Base-by-base conservation (phyloP, 1,284 basidiomycete species). In the Fistulinella staudtii region DNA sequence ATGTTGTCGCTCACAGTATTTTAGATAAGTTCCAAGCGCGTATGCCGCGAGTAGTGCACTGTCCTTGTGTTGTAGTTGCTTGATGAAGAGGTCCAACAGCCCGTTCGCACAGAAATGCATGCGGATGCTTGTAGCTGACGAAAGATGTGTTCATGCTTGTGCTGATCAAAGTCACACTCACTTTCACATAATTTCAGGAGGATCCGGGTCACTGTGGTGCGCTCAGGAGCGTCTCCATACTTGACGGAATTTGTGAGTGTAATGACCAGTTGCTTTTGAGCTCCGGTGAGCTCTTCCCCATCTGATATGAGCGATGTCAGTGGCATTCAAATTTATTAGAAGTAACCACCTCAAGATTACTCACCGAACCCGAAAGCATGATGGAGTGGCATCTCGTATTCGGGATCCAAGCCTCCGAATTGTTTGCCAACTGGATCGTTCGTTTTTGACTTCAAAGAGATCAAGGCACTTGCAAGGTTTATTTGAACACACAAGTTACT, bases 311-410 rank as follows among this genome's bases (percentile, higher is more conserved):
- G 11, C 24, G 11, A 25, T 25, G 24, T 25, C 24, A 25, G 11
- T 25, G 7, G 24, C 24, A 6, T 6, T 11, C 24, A 42, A 23
- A 22, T 17, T 8, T 23, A 13, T 3, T 14, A 17, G n/a, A 23
- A 36, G 5, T 36, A 4, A 3, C 21, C 13, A 8, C 6, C 2
- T 7, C 3, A 34, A 17, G 3, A 3, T 23, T 18, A 22, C 54
- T 36, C 14, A 61, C 60, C 46, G 1, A 61, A 38, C 6, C 53
- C 55, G 18, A 61, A 64, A 20, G 60, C 29, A 1, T 5, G n/a
- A 17, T 23, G 23, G 10, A 60, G n/a, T n/a, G n/a, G 27, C 13
- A 41, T 24, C 8, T 33, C 14, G 29, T 49, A 39, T 15, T 35
- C 51, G 20, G 30, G 17, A 37, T 47, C 29, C 4, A 10, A 9